Conservation (phyloP, 768 basidiomycete species). For the Suillus paluster region DNA sequence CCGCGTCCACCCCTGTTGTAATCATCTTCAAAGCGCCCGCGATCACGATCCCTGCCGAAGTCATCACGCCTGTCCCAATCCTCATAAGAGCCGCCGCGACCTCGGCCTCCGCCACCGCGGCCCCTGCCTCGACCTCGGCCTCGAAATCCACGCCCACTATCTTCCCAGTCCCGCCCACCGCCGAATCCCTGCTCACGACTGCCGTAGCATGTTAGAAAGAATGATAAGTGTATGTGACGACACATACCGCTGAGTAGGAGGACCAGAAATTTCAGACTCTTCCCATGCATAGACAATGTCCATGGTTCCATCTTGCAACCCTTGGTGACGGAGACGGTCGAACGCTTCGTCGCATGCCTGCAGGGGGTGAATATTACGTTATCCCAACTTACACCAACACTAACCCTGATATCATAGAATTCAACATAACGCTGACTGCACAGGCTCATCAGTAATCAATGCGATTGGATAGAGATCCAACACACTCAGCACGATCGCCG, state of each 20-base stretch:
- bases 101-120: conserved; percentile 44
- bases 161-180: conserved; percentile 53
- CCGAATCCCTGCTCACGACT: conserved; percentile 41
- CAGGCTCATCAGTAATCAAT: conserved; percentile 13
- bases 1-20: conserved; percentile 39
- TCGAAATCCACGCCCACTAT: conserved; percentile 40
- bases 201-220: conserved; percentile 9
- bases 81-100: conserved; percentile 31
- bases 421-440: conserved; percentile 89
- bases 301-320: conserved; percentile 84
- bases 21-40: conserved; percentile 41
- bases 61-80: conserved; percentile 52
- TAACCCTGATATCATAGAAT: conserved; percentile 86
- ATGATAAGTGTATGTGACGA: conserved; percentile 2
- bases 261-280: conserved; percentile 54
- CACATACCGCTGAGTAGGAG: conserved; percentile 47
- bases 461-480: conserved; percentile 1
- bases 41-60: conserved; percentile 41
- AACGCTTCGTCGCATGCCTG: conserved; percentile 81
- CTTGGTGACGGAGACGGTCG: conserved; percentile 79
- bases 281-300: conserved; percentile 91
- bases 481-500: conserved; percentile 65
- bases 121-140: conserved; percentile 48
- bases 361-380: conserved; percentile 13
- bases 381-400: conserved; percentile 22